A percentile compares a stretch with the other conserved stretches of the same genome.
Conservation (phyloP, 1,284 basidiomycete species). For the Meira miltonrushii region DNA sequence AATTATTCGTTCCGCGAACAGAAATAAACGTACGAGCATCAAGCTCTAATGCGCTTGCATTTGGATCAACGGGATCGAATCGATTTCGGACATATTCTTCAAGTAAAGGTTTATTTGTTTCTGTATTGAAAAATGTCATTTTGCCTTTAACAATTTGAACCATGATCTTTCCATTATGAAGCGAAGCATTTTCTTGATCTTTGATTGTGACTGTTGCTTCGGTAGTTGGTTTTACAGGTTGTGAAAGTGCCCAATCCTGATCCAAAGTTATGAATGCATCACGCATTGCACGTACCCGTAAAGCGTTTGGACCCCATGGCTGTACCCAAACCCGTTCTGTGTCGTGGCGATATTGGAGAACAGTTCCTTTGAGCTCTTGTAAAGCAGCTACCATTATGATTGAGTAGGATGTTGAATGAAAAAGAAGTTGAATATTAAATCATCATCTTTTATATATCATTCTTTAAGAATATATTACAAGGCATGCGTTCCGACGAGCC, state of each 20-base stretch:
- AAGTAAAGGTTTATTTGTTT: constrained; percentile 9
- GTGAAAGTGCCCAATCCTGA: constrained; percentile 15
- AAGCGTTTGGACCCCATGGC: constrained; percentile 18
- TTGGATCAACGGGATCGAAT: constrained; percentile 17
- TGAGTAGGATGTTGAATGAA: too few species aligned
- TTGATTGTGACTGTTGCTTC: neutral
- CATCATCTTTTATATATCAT: too few species aligned
- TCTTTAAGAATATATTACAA: too few species aligned
- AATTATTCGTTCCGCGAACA: constrained; percentile 14
- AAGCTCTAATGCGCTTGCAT: constrained; percentile 19
- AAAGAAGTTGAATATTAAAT: too few species aligned
- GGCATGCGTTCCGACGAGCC: too few species aligned
- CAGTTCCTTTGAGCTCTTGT: too few species aligned
- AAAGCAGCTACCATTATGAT: too few species aligned
- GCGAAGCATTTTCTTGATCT: neutral
- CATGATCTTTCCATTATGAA: constrained; percentile 16
- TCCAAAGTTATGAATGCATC: neutral
- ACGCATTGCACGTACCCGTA: constrained; percentile 14
- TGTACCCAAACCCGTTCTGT: constrained; percentile 15
- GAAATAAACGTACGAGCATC: constrained; percentile 19
- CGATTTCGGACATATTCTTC: constrained; percentile 20
- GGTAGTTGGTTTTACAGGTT: neutral
- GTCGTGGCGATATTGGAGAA: constrained; percentile 2
- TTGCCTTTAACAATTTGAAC: constrained; percentile 15
- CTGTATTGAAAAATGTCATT: constrained; percentile 7